Evolutionary conservation across 2,329 filamentous ascomycete species (phyloP).

Genomic region (Monilinia laxa): DNA sequence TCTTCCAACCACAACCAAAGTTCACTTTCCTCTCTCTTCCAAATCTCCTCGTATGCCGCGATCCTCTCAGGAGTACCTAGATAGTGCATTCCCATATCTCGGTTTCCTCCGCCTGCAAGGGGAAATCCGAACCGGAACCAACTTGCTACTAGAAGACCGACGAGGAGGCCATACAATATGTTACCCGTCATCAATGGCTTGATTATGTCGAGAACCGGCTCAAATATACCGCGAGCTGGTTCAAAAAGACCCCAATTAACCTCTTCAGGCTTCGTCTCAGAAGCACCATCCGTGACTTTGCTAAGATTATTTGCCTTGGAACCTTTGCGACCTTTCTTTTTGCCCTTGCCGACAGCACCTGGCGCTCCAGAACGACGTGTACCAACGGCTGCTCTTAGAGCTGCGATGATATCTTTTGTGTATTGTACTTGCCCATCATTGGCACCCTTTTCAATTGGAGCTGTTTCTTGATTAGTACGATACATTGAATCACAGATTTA

Average conservation of each 20-base stretch:
- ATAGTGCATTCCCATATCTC: conserved; percentile 44
- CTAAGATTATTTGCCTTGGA: conserved; percentile 48
- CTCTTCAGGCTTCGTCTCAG: conserved; percentile 40
- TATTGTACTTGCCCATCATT: conserved; percentile 86
- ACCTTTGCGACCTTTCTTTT: conserved; percentile 49
- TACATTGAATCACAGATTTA: neutral
- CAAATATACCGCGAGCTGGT: conserved; percentile 67
- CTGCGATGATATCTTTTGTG: conserved; percentile 74
- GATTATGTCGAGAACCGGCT: conserved; percentile 68
- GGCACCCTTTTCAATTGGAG: conserved; percentile 92
- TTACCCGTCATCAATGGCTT: conserved; percentile 73
- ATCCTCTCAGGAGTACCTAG: conserved; percentile 60
- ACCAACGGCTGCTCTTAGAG: conserved; percentile 70
- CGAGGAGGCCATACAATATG: conserved; percentile 71
- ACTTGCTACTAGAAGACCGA: conserved; percentile 69
- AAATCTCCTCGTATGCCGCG: conserved; percentile 89
- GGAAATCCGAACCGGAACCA: conserved; percentile 66
- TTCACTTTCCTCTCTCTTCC: conserved; percentile 42
- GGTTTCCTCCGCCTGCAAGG: conserved; percentile 43
- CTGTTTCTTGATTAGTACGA: conserved; percentile 46
- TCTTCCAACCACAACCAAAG: conserved; percentile 41
- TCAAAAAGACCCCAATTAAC: conserved; percentile 79
- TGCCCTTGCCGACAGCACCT: conserved; percentile 53
- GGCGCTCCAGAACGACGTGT: conserved; percentile 57
- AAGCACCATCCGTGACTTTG: conserved; percentile 42